A percentile compares a stretch with the other conserved stretches of the same genome.
Conservation (phyloP, 331 rosid genomes). For the Cydonia oblonga region DNA sequence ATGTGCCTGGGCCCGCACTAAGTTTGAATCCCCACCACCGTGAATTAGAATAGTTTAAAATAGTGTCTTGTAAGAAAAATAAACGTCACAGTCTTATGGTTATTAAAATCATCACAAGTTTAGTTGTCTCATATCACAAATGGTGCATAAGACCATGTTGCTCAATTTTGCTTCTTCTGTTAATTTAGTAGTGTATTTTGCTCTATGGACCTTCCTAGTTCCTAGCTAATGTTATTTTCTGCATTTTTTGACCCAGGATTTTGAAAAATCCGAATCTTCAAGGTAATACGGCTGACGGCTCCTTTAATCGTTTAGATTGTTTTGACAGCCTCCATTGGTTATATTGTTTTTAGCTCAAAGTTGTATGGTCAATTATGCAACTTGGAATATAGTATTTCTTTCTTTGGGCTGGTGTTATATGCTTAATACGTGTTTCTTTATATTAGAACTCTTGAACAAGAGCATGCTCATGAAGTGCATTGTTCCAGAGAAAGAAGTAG, state of each 20-base stretch:
- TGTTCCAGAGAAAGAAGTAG: constrained; percentile 90
- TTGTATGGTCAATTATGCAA: background rate
- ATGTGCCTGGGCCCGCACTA: too few relatives aligned
- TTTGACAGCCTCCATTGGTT: background rate
- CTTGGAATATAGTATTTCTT: background rate
- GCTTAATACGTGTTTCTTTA: background rate
- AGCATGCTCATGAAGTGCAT: constrained; percentile 49
- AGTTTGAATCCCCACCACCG: too few relatives aligned
- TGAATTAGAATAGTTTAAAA: too few relatives aligned
- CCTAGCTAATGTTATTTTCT: constrained; percentile 7
- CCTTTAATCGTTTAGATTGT: background rate
- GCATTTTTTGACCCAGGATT: constrained; percentile 33
- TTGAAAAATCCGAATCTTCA: constrained; percentile 29
- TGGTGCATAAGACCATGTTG: too few relatives aligned
- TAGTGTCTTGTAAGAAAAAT: too few relatives aligned
- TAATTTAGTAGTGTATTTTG: background rate
- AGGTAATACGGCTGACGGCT: constrained; percentile 24
- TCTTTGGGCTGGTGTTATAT: background rate
- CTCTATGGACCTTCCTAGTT: background rate
- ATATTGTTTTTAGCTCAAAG: background rate
- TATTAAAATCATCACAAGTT: too few relatives aligned
- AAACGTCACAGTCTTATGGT: background rate
- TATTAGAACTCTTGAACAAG: constrained; percentile 30
- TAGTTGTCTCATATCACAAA: too few relatives aligned
- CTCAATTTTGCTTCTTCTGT: background rate